Evolutionary conservation across 75 land plant genomes (phyloP).

Genomic region (Pinus tabuliformis): DNA sequence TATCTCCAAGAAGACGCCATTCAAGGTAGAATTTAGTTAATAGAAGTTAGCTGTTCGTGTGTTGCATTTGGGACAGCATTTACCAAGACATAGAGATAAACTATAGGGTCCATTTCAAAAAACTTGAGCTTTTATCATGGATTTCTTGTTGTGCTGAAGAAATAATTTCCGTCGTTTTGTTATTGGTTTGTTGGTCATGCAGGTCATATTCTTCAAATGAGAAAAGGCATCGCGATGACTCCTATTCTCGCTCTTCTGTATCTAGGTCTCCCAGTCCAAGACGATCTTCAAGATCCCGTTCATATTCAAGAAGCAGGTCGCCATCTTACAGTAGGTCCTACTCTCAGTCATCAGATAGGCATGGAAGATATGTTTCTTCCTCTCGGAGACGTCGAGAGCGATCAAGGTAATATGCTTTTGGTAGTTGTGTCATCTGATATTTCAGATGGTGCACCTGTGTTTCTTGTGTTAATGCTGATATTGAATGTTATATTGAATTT

Average conservation of each 20-base stretch:
- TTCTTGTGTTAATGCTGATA: too few species aligned
- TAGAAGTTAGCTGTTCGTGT: too few species aligned
- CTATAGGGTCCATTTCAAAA: too few species aligned
- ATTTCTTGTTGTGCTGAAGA: background rate
- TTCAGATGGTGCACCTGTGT: too few species aligned
- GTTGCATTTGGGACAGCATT: too few species aligned
- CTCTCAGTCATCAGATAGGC: slow-evolving; percentile 1
- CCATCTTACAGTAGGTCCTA: background rate
- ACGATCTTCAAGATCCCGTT: background rate
- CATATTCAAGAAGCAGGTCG: background rate
- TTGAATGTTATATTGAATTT: too few species aligned
- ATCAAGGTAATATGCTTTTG: background rate
- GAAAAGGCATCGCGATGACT: background rate
- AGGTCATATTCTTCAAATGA: slow-evolving; percentile 3
- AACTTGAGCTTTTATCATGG: too few species aligned
- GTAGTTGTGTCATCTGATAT: background rate
- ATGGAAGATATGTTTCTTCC: background rate
- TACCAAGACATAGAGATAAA: too few species aligned
- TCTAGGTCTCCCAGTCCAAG: background rate
- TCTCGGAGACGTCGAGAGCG: background rate
- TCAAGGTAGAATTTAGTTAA: too few species aligned
- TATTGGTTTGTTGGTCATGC: background rate
- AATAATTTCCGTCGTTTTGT: background rate
- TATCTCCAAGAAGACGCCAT: too few species aligned
- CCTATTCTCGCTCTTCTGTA: background rate